These are phyloP conservation scores for Leccinum boreale DNA, from an alignment of 768 basidiomycete genomes.

Conservation along the genomic window DNA sequence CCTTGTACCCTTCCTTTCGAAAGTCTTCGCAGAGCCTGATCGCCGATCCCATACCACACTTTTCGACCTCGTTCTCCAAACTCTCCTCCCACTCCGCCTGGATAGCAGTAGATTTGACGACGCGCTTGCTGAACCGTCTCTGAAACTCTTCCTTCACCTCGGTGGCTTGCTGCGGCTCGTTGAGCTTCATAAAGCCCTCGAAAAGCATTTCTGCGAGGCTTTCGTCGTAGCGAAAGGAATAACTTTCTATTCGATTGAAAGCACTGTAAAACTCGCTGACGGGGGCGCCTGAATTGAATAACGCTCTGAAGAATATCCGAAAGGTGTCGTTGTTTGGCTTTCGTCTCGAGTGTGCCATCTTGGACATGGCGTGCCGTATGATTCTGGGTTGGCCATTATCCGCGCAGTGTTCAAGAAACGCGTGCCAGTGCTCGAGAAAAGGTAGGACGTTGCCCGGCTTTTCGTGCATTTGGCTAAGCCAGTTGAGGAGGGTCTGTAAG, in stretches of 20 bases:
- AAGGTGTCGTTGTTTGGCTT: slow-evolving; percentile 46
- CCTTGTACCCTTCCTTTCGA: slow-evolving; percentile 32
- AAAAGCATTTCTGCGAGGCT: slow-evolving; percentile 40
- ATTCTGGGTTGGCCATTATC: slow-evolving; percentile 24
- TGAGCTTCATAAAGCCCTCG: slow-evolving; percentile 41
- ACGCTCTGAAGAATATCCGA: slow-evolving; percentile 45
- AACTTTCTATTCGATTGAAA: slow-evolving; percentile 45
- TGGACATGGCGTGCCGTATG: slow-evolving; percentile 31
- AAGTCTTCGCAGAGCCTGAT: slow-evolving; percentile 35
- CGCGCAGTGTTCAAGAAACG: slow-evolving; percentile 44
- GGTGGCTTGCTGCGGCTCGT: slow-evolving; percentile 34
- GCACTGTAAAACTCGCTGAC: slow-evolving; percentile 36
- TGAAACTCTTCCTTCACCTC: slow-evolving; percentile 40
- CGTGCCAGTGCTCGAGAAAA: slow-evolving; percentile 52
- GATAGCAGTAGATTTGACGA: slow-evolving; percentile 24
- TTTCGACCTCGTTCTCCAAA: slow-evolving; percentile 30
- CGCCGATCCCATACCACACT: slow-evolving; percentile 33
- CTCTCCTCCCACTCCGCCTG: slow-evolving; percentile 31
- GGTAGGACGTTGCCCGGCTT: slow-evolving; percentile 46
- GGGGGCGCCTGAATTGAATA: slow-evolving; percentile 33
- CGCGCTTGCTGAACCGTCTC: slow-evolving; percentile 29
- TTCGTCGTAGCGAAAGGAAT: slow-evolving; percentile 43
- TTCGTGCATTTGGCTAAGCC: slow-evolving; percentile 53
- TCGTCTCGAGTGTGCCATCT: slow-evolving; percentile 38
- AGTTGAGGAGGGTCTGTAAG: slow-evolving; percentile 41